Percentiles rank a stretch among this genome's conserved stretches.
Evolutionary conservation across 805 yeast genomes (phyloP).

Genomic region (Danielozyma ontarioensis): DNA sequence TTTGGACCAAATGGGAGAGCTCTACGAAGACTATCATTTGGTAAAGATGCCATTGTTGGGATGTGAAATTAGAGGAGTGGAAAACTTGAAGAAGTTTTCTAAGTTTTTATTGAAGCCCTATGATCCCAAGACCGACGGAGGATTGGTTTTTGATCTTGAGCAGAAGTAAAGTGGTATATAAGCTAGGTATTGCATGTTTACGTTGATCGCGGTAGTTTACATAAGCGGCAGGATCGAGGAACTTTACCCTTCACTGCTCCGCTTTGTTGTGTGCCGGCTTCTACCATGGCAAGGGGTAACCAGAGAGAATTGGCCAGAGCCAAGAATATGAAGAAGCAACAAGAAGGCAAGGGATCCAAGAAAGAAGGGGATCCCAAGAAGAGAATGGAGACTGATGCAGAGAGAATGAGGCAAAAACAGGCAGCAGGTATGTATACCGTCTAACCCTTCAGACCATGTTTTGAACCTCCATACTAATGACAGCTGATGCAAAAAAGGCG

Average conservation of each 20-base stretch:
- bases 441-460: neutral
- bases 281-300: slow-evolving; percentile 86
- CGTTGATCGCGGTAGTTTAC: neutral
- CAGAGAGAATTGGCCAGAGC: slow-evolving; percentile 93
- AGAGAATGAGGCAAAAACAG: slow-evolving; percentile 83
- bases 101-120: slow-evolving; percentile 74
- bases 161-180: slow-evolving; percentile 28
- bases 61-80: slow-evolving; percentile 89
- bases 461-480: slow-evolving; percentile 1
- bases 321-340: slow-evolving; percentile 78
- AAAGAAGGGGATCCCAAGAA: slow-evolving; percentile 83
- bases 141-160: slow-evolving; percentile 49
- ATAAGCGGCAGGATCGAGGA: neutral
- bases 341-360: slow-evolving; percentile 47
- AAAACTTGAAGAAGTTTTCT: slow-evolving; percentile 78
- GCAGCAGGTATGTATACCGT: slow-evolving; percentile 55
- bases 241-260: neutral
- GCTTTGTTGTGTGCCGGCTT: neutral
- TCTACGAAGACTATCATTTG: slow-evolving; percentile 95
- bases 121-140: slow-evolving; percentile 58
- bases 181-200: too few relatives aligned
- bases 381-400: slow-evolving; percentile 87
- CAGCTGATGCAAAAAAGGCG: slow-evolving; percentile 49
- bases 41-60: slow-evolving; percentile 95
- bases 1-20: slow-evolving; percentile 89